Conservation (phyloP, 345 rosid genomes). For the Erodium maritimum region DNA sequence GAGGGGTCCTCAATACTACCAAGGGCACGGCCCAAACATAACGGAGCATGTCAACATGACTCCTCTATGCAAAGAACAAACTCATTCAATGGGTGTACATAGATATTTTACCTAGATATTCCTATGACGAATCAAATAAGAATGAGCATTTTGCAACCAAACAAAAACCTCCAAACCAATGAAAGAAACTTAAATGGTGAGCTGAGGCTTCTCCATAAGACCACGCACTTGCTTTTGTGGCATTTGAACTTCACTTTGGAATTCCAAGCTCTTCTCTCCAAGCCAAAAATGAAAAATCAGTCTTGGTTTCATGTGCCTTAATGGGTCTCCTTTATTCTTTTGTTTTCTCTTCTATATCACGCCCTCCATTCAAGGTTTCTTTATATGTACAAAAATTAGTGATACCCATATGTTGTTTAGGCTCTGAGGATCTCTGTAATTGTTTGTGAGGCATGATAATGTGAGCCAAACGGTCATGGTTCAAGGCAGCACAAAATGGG, state of each 20-base stretch:
- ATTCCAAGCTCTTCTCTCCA: slow-evolving; percentile 32
- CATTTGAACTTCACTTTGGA: slow-evolving; percentile 12
- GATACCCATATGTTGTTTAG: neutral
- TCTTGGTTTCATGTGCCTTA: slow-evolving; percentile 28
- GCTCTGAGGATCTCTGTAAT: neutral
- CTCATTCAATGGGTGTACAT: no score
- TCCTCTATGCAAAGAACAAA: no score
- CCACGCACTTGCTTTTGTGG: slow-evolving; percentile 8
- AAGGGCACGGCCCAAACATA: no score
- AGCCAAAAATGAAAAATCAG: slow-evolving; percentile 7
- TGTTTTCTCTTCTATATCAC: slow-evolving; percentile 3
- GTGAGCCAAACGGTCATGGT: no score
- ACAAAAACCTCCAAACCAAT: neutral
- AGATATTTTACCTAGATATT: no score
- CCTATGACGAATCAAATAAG: no score
- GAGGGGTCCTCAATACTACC: no score
- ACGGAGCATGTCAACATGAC: no score
- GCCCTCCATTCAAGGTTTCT: neutral
- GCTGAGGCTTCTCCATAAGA: neutral
- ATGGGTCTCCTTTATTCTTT: slow-evolving; percentile 26
- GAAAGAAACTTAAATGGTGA: neutral
- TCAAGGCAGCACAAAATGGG: no score
- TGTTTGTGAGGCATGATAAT: no score
- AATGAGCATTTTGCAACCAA: slow-evolving; percentile 1
- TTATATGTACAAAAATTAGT: no score